Conservation (phyloP, 176 grass and related monocot species). For the Oryza meridionalis region DNA sequence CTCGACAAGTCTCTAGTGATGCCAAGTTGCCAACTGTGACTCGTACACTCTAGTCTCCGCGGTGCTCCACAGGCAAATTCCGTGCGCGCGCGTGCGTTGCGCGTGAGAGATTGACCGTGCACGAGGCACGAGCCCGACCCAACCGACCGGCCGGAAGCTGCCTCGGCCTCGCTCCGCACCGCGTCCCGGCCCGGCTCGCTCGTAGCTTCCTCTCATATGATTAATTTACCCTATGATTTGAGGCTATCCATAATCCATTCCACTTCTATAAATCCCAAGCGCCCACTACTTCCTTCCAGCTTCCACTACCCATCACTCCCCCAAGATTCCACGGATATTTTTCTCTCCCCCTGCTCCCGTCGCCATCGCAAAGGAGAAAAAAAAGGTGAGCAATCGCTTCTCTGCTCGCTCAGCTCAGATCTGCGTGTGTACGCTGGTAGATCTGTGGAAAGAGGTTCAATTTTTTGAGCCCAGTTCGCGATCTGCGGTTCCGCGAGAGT, state of each 20-base stretch:
- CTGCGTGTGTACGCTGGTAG: not conserved
- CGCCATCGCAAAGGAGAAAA: not conserved
- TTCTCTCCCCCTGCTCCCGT: not conserved
- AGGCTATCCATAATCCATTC: too few relatives aligned
- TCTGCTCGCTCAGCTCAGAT: not conserved
- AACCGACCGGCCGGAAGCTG: slow-evolving; percentile 12
- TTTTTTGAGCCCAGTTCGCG: not conserved
- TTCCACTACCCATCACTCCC: not conserved
- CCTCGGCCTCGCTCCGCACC: not conserved
- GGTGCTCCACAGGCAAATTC: not conserved
- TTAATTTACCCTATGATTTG: too few relatives aligned
- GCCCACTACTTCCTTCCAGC: not conserved
- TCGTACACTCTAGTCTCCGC: too few relatives aligned
- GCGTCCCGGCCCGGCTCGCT: not conserved
- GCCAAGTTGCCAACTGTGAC: too few relatives aligned
- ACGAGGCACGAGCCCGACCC: too few relatives aligned
- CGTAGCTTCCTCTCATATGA: not conserved
- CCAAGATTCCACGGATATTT: not conserved
- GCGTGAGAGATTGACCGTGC: slow-evolving; percentile 13
- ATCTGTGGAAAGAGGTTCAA: not conserved
- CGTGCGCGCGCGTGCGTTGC: slow-evolving; percentile 7
- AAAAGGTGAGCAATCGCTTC: slow-evolving; percentile 31
- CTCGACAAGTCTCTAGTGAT: too few relatives aligned
- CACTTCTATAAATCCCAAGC: not conserved
- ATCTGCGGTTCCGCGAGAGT: not conserved